Evolutionary conservation across 2,329 filamentous ascomycete species (phyloP).

Genomic region (Trichoderma lentiforme): DNA sequence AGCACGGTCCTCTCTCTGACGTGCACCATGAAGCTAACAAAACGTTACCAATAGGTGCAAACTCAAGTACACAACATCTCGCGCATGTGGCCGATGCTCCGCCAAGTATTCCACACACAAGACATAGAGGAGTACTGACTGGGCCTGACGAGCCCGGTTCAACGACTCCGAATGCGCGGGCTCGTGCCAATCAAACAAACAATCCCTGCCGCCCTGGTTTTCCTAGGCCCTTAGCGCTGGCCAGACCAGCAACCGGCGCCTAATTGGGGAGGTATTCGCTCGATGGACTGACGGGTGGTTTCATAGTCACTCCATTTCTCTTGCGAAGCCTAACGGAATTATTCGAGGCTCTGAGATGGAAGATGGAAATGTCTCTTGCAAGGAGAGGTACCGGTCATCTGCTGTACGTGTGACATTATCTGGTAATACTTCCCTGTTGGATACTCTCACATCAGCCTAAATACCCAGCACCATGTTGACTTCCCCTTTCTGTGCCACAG

Average conservation of each 20-base stretch:
- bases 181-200: neutral
- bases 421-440: neutral
- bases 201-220: neutral
- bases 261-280: neutral
- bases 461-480: neutral
- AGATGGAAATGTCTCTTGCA: neutral
- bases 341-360: neutral
- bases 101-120: neutral
- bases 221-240: neutral
- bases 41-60: neutral
- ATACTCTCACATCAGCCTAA: neutral
- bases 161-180: neutral
- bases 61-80: neutral
- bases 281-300: neutral
- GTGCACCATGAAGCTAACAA: neutral
- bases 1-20: neutral
- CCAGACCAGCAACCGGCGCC: constrained; percentile 1
- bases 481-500: neutral
- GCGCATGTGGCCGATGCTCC: neutral
- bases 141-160: neutral
- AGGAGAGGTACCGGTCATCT: neutral
- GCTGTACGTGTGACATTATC: neutral
- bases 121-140: neutral
- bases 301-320: constrained; percentile 7
- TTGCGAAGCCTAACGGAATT: neutral